Base-by-base conservation (phyloP, 129 eudicot species). In the Scalesia atractyloides region DNA sequence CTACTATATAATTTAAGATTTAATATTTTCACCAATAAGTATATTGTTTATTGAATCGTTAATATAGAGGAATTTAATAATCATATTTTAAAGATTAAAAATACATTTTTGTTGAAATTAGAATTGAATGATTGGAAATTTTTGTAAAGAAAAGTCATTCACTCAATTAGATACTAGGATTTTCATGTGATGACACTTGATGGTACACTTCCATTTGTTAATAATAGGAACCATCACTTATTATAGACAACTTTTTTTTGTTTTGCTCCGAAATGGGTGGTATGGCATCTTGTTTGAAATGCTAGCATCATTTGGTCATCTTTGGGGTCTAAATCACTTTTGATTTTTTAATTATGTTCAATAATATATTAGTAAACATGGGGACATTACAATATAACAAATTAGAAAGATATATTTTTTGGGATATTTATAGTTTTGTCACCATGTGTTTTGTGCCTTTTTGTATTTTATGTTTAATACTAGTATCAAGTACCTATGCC, bases 301-400 rank as follows among this genome's bases (percentile, higher is more conserved):
- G 64, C 64, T 22, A 57, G 36, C 37, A 58, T 58, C 64, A 58
- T 58, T 22, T 24, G 16, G 64, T 58, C 64, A 58, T 58, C 39
- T 58, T 22, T 58, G 17, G 64, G 64, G 64, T 58, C 64, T 19
- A 58, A 58, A 58, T 58, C 64, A 58, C n/a, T 22, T 24, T 24
- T 57, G 10, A 57, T 2, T 57, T 10, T 53, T n/a, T 17, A 18
- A 53, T 18, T 5, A 6, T 53, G 24, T 8, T 41, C 46, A 17
- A 53, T 53, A 53, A 53, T 6, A 17, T 53, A 53, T 53, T 8
- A 53, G 24, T 53, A 53, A 53, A 16, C 59, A 53, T 53, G 59
- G 18, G 24, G 59, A 7, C 59, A 53, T 53, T 53, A 17, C 59
- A 53, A 52, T 53, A 53, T 17, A 53, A 53, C 19, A 18, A 53